Evolutionary conservation across 768 basidiomycete genomes (phyloP), one percentile per base, ranked within the genome.

Genomic region (Leccinum arenicola): DNA sequence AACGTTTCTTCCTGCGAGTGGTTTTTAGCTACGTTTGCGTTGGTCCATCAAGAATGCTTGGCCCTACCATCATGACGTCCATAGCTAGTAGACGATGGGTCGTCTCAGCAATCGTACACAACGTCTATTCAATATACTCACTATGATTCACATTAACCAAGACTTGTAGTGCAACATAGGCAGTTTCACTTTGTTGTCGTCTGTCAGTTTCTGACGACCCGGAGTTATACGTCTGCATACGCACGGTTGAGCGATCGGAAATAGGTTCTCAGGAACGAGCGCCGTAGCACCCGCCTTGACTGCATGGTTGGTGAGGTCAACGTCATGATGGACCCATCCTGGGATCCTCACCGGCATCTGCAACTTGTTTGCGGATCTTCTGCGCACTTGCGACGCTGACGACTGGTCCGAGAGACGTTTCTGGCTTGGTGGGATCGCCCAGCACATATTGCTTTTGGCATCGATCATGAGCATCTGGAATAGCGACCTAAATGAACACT

Each of bases 81-180:
- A 98, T 97, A 15, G 80, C 91, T 93, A 62, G 23, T 25, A 25
- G 27, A 6, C 40, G 21, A 57, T 25, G 43, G 48, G 21, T 21
- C 21, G 33, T 48, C 50, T 63, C 11, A 68, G 52, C 51, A 49
- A 40, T 52, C 33, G 48, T 7, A 58, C 21, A 35, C 51, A 7
- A n/a, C 12, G 33, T 52, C 19, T 15, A 48, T 59, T 6, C 5
- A 35, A 50, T 21, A 33, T 6, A 82, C 91, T 69, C 66, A 93
- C 92, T 74, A 71, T 98, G 96, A 67, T 94, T 74, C 11, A 99
- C 97, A 62, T 97, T 80, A 33, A 95, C 80, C 36, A 98, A 75
- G 3, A 98, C 93, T 70, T 95, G 92, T 0, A 97, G 97, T 0
- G 87, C 92, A 52, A 99, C 92, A 64, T 88, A 94, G 1, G 95